Conservation (phyloP, 345 rosid species). For the Luvunga scandens region DNA sequence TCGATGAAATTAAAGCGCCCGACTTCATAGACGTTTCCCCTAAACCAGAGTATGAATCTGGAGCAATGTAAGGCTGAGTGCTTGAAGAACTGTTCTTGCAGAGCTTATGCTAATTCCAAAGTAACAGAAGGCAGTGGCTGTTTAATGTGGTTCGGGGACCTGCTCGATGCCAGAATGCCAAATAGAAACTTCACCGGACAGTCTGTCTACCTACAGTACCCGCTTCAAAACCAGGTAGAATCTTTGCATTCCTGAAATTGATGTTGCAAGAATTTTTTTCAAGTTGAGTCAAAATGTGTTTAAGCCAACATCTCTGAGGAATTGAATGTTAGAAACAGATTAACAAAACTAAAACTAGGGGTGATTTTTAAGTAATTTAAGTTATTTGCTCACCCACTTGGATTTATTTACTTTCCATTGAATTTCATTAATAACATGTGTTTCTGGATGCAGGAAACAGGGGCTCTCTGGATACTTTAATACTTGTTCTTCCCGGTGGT, state of each 20-base stretch:
- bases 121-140: not conserved
- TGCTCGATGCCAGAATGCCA: not conserved
- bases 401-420: not conserved
- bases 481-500: not conserved
- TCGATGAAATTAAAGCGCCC: not conserved
- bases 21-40: not conserved
- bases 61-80: not conserved
- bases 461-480: not conserved
- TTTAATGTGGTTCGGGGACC: not conserved
- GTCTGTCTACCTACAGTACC: not conserved
- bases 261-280: not conserved
- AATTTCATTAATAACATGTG: no score
- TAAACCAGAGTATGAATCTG: not conserved
- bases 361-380: no score
- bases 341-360: no score
- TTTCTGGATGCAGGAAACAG: not conserved
- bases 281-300: no score
- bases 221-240: not conserved
- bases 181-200: not conserved
- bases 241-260: not conserved
- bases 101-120: not conserved
- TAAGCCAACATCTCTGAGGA: not conserved
- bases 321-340: not conserved
- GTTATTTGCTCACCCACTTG: no score
- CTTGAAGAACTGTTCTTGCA: not conserved